These are phyloP conservation scores for Arthroderma sp. DNA, from an alignment of 2,329 filamentous ascomycete species.

Conservation along the genomic window DNA sequence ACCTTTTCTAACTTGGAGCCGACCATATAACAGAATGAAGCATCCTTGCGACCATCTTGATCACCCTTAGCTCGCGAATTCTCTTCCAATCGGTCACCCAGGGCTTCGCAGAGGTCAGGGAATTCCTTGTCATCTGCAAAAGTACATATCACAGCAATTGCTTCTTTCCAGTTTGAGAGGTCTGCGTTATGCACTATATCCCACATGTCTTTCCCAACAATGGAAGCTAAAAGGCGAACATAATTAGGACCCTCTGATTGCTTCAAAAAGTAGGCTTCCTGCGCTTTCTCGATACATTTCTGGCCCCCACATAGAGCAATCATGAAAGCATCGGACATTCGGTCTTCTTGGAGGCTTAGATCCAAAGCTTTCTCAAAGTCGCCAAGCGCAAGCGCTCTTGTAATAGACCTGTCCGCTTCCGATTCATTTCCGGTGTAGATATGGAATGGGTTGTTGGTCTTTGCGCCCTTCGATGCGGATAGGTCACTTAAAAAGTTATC, in stretches of 20 bases:
- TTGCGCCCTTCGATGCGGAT: slow-evolving; percentile 76
- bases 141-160: slow-evolving; percentile 90
- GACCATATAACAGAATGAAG: slow-evolving; percentile 90
- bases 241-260: slow-evolving; percentile 80
- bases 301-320: slow-evolving; percentile 95
- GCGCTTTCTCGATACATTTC: slow-evolving; percentile 85
- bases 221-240: slow-evolving; percentile 73
- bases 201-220: slow-evolving; percentile 95
- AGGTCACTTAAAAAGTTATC: slow-evolving; percentile 81
- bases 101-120: slow-evolving; percentile 82
- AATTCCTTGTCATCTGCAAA: slow-evolving; percentile 88
- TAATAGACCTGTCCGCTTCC: slow-evolving; percentile 72
- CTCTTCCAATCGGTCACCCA: slow-evolving; percentile 82
- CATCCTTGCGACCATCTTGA: slow-evolving; percentile 58
- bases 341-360: slow-evolving; percentile 74
- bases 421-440: slow-evolving; percentile 76
- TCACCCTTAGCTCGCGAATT: slow-evolving; percentile 44
- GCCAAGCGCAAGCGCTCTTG: slow-evolving; percentile 74
- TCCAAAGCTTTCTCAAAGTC: slow-evolving; percentile 83
- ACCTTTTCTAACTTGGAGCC: slow-evolving; percentile 97
- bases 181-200: slow-evolving; percentile 96
- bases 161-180: slow-evolving; percentile 86
- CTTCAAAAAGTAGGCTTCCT: slow-evolving; percentile 76
- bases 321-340: slow-evolving; percentile 92
- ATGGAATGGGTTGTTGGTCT: slow-evolving; percentile 88